Conservation (phyloP, 2,329 filamentous ascomycete genomes). For the Phaeomoniella chlamydospora region DNA sequence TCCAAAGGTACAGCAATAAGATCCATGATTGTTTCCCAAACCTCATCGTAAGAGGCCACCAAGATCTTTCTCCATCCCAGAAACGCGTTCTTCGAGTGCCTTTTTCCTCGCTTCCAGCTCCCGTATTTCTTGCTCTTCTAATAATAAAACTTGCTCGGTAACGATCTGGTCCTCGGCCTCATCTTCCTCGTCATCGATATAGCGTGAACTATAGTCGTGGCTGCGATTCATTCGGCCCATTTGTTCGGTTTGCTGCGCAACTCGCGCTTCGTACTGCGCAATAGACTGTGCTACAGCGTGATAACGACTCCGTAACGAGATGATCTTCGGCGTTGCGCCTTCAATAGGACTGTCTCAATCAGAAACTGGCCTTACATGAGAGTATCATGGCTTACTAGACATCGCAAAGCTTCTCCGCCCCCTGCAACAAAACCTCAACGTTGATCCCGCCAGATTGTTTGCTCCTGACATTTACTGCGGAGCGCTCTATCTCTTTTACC, state of each 20-base stretch:
- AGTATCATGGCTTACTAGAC: slow-evolving; percentile 67
- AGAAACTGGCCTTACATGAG: no score
- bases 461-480: slow-evolving; percentile 24
- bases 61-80: slow-evolving; percentile 54
- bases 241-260: slow-evolving; percentile 61
- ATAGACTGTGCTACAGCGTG: slow-evolving; percentile 58
- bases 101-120: slow-evolving; percentile 51
- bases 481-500: slow-evolving; percentile 58
- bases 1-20: no score
- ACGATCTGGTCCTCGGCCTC: slow-evolving; percentile 19
- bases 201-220: slow-evolving; percentile 40
- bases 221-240: slow-evolving; percentile 56
- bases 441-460: slow-evolving; percentile 56
- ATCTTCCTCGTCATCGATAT: slow-evolving; percentile 39
- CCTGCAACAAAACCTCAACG: slow-evolving; percentile 68
- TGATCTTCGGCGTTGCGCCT: slow-evolving; percentile 64
- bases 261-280: slow-evolving; percentile 64
- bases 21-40: no score
- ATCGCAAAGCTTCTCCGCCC: slow-evolving; percentile 77
- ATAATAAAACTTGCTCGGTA: slow-evolving; percentile 27
- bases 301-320: slow-evolving; percentile 55
- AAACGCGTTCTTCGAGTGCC: slow-evolving; percentile 48
- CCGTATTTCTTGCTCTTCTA: slow-evolving; percentile 39
- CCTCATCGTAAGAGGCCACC: slow-evolving; percentile 44
- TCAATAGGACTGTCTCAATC: slow-evolving; percentile 54